Conservation (phyloP, 345 rosid genomes). For the Nephelium lappaceum region DNA sequence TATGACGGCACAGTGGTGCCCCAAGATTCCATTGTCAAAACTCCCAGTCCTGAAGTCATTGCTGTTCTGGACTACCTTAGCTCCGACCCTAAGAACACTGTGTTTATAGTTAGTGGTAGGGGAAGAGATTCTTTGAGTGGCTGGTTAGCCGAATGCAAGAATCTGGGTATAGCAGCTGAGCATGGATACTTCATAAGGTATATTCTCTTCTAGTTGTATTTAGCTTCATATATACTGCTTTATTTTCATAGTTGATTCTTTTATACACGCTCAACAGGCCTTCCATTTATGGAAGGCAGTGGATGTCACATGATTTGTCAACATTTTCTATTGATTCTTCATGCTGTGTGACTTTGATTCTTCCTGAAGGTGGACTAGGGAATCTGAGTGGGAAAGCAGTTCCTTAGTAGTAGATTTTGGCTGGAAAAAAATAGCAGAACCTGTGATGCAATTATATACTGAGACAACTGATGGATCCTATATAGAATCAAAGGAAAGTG, state of each 20-base stretch:
- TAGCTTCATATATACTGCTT: too few species aligned
- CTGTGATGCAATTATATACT: conserved; percentile 58
- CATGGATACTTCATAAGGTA: conserved; percentile 56
- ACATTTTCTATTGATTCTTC: neutral
- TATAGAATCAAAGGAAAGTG: conserved; percentile 66
- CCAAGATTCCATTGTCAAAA: conserved; percentile 31
- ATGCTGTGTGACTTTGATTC: neutral
- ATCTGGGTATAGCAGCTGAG: conserved; percentile 57
- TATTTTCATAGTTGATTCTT: too few species aligned
- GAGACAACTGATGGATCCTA: conserved; percentile 71
- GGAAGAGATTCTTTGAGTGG: conserved; percentile 40
- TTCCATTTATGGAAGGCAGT: neutral
- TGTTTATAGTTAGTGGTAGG: conserved; percentile 52
- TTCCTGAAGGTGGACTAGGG: conserved; percentile 51
- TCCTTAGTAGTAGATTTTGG: conserved; percentile 42
- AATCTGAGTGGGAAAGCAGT: conserved; percentile 55
- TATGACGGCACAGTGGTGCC: conserved; percentile 53
- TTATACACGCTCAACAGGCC: neutral
- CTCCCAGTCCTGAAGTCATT: conserved; percentile 39
- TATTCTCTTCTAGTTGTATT: neutral
- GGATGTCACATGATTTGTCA: neutral
- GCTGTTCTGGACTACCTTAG: conserved; percentile 38
- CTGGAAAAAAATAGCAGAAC: conserved; percentile 59
- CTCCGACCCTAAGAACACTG: conserved; percentile 42
- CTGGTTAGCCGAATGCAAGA: conserved; percentile 47